A percentile compares a stretch with the other conserved stretches of the same genome.
phyloP scores from a whole-genome alignment of 306 rosid genomes.

The Prunus dulcis region DNA sequence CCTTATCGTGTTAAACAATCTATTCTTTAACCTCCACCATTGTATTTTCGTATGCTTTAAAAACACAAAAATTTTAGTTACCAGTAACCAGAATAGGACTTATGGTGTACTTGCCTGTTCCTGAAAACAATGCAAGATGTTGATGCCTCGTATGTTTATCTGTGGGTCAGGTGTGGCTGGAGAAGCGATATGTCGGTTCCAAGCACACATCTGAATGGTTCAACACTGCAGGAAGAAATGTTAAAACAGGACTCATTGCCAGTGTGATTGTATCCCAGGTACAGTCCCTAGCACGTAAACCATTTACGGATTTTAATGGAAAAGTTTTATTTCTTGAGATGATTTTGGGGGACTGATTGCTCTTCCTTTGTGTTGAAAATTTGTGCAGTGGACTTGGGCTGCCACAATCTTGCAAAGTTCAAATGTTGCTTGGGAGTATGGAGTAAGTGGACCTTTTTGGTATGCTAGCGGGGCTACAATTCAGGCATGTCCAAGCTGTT shows the following conservation, averaged over 20 bases:
- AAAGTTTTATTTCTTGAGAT: not conserved
- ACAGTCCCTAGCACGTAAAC: slow-evolving; percentile 14
- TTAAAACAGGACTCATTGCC: slow-evolving; percentile 93
- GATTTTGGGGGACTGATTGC: not conserved
- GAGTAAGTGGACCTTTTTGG: slow-evolving; percentile 96
- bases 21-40: too few relatives aligned
- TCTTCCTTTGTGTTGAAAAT: slow-evolving; percentile 6
- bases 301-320: not conserved
- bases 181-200: slow-evolving; percentile 80
- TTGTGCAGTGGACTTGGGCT: slow-evolving; percentile 91
- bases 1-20: too few relatives aligned
- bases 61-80: too few relatives aligned
- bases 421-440: slow-evolving; percentile 95
- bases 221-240: slow-evolving; percentile 93
- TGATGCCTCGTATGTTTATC: not conserved
- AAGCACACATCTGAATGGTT: slow-evolving; percentile 95
- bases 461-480: slow-evolving; percentile 97
- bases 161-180: slow-evolving; percentile 77
- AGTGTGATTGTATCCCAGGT: slow-evolving; percentile 96
- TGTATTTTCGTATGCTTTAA: too few relatives aligned
- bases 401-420: slow-evolving; percentile 95
- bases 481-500: slow-evolving; percentile 51
- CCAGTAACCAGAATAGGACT: too few relatives aligned
- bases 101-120: too few relatives aligned
- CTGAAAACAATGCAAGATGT: too few relatives aligned